phyloP scores from a whole-genome alignment of 2,329 filamentous ascomycete species.

The Aspergillus hiratsukae region DNA sequence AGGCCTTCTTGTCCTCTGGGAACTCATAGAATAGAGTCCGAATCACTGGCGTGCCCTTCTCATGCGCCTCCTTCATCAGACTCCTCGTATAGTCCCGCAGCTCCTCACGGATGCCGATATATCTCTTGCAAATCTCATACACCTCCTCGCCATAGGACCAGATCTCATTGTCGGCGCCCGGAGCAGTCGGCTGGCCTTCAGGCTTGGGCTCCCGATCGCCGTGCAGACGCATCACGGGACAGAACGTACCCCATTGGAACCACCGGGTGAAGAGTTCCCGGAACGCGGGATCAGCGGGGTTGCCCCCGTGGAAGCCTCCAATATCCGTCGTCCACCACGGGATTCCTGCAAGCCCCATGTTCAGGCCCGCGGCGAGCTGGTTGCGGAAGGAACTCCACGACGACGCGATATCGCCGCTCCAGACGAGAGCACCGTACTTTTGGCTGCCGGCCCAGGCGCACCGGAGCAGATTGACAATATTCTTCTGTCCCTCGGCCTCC shows the following conservation, averaged over 20 bases:
- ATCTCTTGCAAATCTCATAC: constrained; percentile 57
- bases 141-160: constrained; percentile 62
- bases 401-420: constrained; percentile 63
- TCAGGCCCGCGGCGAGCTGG: constrained; percentile 60
- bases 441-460: constrained; percentile 58
- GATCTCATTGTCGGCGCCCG: constrained; percentile 46
- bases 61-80: constrained; percentile 58
- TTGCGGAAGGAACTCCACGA: constrained; percentile 58
- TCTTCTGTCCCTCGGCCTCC: constrained; percentile 47
- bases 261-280: constrained; percentile 62
- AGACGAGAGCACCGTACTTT: constrained; percentile 61
- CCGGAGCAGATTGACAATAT: constrained; percentile 57
- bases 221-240: constrained; percentile 64
- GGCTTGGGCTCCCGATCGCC: constrained; percentile 59
- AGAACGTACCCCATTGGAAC: constrained; percentile 67
- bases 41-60: constrained; percentile 59
- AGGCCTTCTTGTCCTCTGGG: constrained; percentile 49
- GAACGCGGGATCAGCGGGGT: constrained; percentile 53
- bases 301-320: constrained; percentile 64
- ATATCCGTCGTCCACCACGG: constrained; percentile 70
- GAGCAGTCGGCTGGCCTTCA: constrained; percentile 23
- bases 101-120: constrained; percentile 55
- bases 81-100: constrained; percentile 55
- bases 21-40: constrained; percentile 62
- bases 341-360: constrained; percentile 61